phyloP scores from a whole-genome alignment of 768 basidiomycete species.

The Fomitopsis serialis region DNA sequence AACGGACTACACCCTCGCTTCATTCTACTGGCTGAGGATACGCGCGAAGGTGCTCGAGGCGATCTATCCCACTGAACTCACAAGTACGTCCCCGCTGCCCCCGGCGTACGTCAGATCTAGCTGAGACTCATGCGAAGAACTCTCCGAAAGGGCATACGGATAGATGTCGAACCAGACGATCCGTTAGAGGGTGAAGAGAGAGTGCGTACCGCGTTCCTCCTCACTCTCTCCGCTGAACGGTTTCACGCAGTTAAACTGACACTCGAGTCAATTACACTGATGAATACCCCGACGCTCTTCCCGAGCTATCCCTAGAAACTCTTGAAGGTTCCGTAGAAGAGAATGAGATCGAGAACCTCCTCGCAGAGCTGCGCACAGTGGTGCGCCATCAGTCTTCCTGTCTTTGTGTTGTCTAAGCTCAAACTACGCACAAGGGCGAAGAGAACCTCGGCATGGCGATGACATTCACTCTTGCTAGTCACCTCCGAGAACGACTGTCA shows the following conservation, averaged over 20 bases:
- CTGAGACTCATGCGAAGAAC: constrained; percentile 65
- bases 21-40: neutral
- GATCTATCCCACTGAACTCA: constrained; percentile 92
- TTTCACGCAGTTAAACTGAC: constrained; percentile 58
- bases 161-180: constrained; percentile 87
- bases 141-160: constrained; percentile 79
- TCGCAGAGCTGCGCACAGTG: constrained; percentile 52
- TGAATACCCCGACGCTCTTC: constrained; percentile 80
- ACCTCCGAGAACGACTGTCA: constrained; percentile 74
- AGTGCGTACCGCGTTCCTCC: constrained; percentile 32
- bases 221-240: constrained; percentile 10
- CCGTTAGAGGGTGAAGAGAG: constrained; percentile 50
- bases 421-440: constrained; percentile 46
- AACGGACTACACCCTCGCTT: neutral
- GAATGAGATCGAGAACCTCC: constrained; percentile 46
- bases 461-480: constrained; percentile 91
- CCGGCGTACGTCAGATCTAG: constrained; percentile 21
- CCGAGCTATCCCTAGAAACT: constrained; percentile 61
- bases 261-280: constrained; percentile 75
- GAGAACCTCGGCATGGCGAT: constrained; percentile 95
- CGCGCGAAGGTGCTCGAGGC: constrained; percentile 71
- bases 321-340: constrained; percentile 59
- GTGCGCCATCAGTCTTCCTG: constrained; percentile 31
- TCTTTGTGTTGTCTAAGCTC: neutral
- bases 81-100: constrained; percentile 60